These are phyloP conservation scores for Pezizomycotina sp. DNA, from an alignment of 2,329 filamentous ascomycete species.

Conservation along the genomic window DNA sequence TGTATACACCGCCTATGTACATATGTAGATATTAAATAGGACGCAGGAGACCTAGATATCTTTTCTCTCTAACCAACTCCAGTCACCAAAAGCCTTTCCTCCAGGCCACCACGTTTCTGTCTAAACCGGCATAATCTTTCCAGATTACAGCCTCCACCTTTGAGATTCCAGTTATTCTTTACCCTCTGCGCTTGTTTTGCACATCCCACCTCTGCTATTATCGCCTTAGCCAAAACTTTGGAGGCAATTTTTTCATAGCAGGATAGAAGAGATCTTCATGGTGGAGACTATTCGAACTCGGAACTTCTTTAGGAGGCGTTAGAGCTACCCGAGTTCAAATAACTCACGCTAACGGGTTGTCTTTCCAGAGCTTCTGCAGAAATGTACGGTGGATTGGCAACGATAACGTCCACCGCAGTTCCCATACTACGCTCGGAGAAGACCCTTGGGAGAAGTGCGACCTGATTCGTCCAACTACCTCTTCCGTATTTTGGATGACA, in stretches of 20 bases:
- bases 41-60: background rate
- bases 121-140: conserved; percentile 22
- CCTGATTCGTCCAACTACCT: background rate
- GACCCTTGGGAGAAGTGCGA: too few relatives aligned
- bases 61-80: conserved; percentile 7
- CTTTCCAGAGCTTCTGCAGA: conserved; percentile 46
- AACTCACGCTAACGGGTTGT: conserved; percentile 59
- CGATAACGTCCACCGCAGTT: conserved; percentile 44
- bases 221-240: conserved; percentile 12
- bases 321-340: conserved; percentile 69
- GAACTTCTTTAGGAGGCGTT: conserved; percentile 38
- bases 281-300: background rate
- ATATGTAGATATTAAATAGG: background rate
- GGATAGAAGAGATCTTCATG: conserved; percentile 24
- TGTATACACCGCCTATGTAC: background rate
- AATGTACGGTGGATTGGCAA: conserved; percentile 87
- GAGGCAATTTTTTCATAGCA: conserved; percentile 17
- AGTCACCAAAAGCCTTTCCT: conserved; percentile 16
- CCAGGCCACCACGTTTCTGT: conserved; percentile 24
- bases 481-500: conserved; percentile 31
- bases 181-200: conserved; percentile 21
- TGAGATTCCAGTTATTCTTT: conserved; percentile 4
- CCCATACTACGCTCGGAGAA: too few relatives aligned
- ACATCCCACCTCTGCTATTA: conserved; percentile 23
- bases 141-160: conserved; percentile 19